Base-by-base conservation (phyloP, 1,284 basidiomycete species). In the Austropuccinia psidii region DNA sequence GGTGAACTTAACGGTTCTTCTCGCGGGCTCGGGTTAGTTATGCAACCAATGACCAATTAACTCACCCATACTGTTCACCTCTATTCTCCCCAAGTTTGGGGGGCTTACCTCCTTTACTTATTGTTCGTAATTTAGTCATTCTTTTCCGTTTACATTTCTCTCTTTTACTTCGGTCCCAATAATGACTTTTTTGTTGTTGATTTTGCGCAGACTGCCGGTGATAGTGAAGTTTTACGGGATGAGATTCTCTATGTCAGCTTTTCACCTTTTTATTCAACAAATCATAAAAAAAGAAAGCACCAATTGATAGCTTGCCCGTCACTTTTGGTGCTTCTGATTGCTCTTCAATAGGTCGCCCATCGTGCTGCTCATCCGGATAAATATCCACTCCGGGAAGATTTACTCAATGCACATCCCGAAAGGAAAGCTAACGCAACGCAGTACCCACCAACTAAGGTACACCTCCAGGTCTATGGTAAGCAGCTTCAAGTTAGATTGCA, bases 151-250 rank as follows among this genome's bases (percentile, higher is more conserved):
- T 17, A 35, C 11, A 27, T n/a, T 31, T 29, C 6, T 15, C 43
- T 19, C 3, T 45, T 69, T 35, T 7, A 47, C 17, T 15, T 27
- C 35, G 35, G 8, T 45, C 49, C 52, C 49, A 29, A 31, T 29
- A 35, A 19, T 39, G n/a, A 64, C 21, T 29, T 41, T 43, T n/a
- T 47, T 21, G 8, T 31, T 21, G 13, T 21, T 11, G 31, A 27
- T 39, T 17, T 49, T 52, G 3, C 45, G 33, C 50, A 73, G 69
- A 50, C 64, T 76, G 90, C 87, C 0, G 89, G 95, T 43, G 90
- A 98, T 77, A 89, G 88, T 77, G 95, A 98, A 81, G 93, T 97
- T 0, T 82, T 98, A 50, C 84, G 92, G 60, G 95, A 98, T 79
- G 94, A 98, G 81, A 88, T 93, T 58, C 86, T 97, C 45, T 98